Evolutionary conservation across 1,284 basidiomycete species (phyloP).

Genomic region (Rhodotorula sp.): DNA sequence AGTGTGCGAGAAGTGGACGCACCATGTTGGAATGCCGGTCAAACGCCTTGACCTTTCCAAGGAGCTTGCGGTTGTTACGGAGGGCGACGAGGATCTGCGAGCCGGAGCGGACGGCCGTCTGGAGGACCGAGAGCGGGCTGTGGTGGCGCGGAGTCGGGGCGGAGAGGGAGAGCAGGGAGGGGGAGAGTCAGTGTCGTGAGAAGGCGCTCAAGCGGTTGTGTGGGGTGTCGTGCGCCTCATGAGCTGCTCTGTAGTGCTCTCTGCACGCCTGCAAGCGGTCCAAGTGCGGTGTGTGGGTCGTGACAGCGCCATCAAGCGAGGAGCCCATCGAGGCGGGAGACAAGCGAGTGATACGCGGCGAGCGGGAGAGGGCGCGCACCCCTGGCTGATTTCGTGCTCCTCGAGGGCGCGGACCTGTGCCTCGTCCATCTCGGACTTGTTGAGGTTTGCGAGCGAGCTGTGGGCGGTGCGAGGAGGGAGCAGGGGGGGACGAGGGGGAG

Average conservation of each 20-base stretch:
- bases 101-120: slow-evolving; percentile 90
- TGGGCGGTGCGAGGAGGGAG: background rate
- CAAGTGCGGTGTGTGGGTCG: no score
- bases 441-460: slow-evolving; percentile 15
- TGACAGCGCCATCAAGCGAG: no score
- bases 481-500: background rate
- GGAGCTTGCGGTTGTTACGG: slow-evolving; percentile 97
- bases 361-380: slow-evolving; percentile 15
- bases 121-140: slow-evolving; percentile 86
- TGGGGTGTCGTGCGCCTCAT: no score
- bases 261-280: no score
- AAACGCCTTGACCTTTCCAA: slow-evolving; percentile 97
- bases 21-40: slow-evolving; percentile 99
- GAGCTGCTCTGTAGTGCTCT: no score
- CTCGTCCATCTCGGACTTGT: slow-evolving; percentile 94
- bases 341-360: background rate
- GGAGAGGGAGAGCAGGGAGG: background rate
- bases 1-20: background rate
- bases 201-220: background rate
- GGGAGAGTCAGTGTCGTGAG: background rate
- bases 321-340: background rate
- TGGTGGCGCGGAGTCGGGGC: background rate
- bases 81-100: slow-evolving; percentile 96
- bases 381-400: slow-evolving; percentile 92
- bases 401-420: slow-evolving; percentile 92